A percentile compares a stretch with the other conserved stretches of the same genome.
Conservation (phyloP, 2,329 filamentous ascomycete species). For the Harringtonia aguacate region DNA sequence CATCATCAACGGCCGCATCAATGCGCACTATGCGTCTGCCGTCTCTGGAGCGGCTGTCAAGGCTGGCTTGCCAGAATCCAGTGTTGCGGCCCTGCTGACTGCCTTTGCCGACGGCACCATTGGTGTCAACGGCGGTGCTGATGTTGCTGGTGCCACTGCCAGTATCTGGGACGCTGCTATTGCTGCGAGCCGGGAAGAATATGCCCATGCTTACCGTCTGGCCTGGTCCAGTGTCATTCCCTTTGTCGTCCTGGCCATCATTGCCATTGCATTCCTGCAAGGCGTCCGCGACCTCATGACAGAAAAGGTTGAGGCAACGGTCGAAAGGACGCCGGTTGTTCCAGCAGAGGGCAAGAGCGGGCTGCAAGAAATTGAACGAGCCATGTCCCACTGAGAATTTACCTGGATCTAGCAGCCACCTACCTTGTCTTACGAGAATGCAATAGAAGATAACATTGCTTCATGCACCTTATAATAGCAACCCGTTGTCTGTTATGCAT, state of each 20-base stretch:
- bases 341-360: background rate
- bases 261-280: slow-evolving; percentile 30
- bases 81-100: slow-evolving; percentile 24
- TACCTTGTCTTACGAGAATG: too few species aligned
- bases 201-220: slow-evolving; percentile 35
- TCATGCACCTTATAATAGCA: too few species aligned
- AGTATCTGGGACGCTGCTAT: slow-evolving; percentile 26
- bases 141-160: slow-evolving; percentile 25
- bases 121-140: slow-evolving; percentile 12
- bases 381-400: background rate
- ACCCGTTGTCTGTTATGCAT: too few species aligned
- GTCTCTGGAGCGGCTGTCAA: slow-evolving; percentile 28
- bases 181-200: slow-evolving; percentile 30
- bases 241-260: slow-evolving; percentile 36
- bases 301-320: slow-evolving; percentile 40
- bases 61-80: slow-evolving; percentile 29
- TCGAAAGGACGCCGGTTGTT: slow-evolving; percentile 28
- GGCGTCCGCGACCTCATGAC: slow-evolving; percentile 42
- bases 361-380: background rate
- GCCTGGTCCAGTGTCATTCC: slow-evolving; percentile 40
- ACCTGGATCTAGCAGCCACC: too few species aligned
- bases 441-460: too few species aligned
- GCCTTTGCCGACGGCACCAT: slow-evolving; percentile 25
- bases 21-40: slow-evolving; percentile 24
- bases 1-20: slow-evolving; percentile 37